Percentiles rank a stretch among this genome's conserved stretches.
These are phyloP conservation scores for Epichloe glyceriae DNA, from an alignment of 2,329 filamentous ascomycete genomes.

Conservation along the genomic window DNA sequence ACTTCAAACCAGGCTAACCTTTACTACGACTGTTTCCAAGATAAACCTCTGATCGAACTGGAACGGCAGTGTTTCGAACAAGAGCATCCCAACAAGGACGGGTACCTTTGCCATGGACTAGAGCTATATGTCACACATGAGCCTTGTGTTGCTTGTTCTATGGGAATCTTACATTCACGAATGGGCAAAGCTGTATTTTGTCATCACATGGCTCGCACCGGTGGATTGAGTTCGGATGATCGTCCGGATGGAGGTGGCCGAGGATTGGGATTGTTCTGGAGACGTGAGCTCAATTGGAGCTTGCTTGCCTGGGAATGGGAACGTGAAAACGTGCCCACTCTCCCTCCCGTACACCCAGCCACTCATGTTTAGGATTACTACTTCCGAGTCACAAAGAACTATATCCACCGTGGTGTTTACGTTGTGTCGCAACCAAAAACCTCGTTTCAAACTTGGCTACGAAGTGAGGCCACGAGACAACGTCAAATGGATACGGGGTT, in stretches of 20 bases:
- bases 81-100: conserved; percentile 56
- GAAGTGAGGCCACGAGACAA: neutral
- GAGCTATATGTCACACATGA: conserved; percentile 94
- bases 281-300: conserved; percentile 75
- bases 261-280: conserved; percentile 57
- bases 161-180: conserved; percentile 88
- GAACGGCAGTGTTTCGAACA: conserved; percentile 50
- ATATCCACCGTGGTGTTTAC: conserved; percentile 9
- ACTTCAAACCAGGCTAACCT: conserved; percentile 26
- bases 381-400: conserved; percentile 25
- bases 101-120: conserved; percentile 86
- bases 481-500: neutral
- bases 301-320: conserved; percentile 70
- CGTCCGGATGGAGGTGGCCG: conserved; percentile 42
- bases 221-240: conserved; percentile 70
- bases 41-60: conserved; percentile 53
- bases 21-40: conserved; percentile 52
- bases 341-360: conserved; percentile 31
- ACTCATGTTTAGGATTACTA: conserved; percentile 37
- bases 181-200: conserved; percentile 79
- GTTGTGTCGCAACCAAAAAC: neutral
- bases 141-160: conserved; percentile 91
- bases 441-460: neutral
- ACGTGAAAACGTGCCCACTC: conserved; percentile 26
- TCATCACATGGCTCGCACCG: conserved; percentile 65